Evolutionary conservation across 257 asterid species (phyloP).

Genomic region (Rauvolfia tetraphylla): DNA sequence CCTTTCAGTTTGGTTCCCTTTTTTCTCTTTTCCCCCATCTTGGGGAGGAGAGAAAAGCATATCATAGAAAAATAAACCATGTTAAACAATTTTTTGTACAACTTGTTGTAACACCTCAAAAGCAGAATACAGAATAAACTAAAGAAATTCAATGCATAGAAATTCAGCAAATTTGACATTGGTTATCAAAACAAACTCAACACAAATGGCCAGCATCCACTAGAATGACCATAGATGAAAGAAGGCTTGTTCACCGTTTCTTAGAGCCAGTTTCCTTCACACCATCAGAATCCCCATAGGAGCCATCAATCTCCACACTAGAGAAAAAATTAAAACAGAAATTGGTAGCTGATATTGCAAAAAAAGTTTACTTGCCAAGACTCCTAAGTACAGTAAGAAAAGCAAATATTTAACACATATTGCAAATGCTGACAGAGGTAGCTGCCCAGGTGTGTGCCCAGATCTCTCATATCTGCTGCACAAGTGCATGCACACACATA

Average conservation of each 20-base stretch:
- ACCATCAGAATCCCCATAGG: conserved; percentile 56
- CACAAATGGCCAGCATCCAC: conserved; percentile 5
- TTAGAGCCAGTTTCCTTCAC: conserved; percentile 55
- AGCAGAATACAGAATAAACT: neutral
- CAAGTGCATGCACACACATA: neutral
- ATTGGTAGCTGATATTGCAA: conserved; percentile 6
- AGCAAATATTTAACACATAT: neutral
- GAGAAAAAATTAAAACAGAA: conserved; percentile 13
- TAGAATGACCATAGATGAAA: conserved; percentile 1
- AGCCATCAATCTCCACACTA: conserved; percentile 68
- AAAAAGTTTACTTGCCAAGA: neutral
- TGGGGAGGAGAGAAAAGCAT: neutral
- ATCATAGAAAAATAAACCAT: neutral
- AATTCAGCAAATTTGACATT: neutral
- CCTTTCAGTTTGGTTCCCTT: neutral
- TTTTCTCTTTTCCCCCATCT: no score
- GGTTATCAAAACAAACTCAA: neutral
- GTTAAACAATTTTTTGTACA: neutral
- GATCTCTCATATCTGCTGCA: neutral
- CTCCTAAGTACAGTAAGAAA: neutral
- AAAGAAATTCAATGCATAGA: neutral
- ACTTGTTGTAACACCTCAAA: neutral
- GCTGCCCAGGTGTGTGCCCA: neutral
- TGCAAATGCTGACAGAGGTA: neutral
- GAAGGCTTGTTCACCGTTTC: conserved; percentile 52